Percentiles rank a stretch among this genome's conserved stretches.
Evolutionary conservation across 2,329 filamentous ascomycete genomes (phyloP).

Genomic region (Aspergillus luchuensis): DNA sequence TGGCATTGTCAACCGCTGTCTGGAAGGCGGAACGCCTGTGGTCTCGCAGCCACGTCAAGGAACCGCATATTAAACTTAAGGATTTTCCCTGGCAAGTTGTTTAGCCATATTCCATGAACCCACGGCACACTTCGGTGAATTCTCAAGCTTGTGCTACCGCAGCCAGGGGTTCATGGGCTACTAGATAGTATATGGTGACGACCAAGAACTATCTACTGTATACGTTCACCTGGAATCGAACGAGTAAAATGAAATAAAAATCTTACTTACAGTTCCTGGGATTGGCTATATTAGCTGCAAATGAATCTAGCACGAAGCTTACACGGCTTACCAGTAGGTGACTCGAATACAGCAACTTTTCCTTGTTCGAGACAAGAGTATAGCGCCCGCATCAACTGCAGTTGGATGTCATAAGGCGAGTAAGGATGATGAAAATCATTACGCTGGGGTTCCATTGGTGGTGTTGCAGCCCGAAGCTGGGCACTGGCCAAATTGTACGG

Average conservation of each 20-base stretch:
- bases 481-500: neutral
- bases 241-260: neutral
- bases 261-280: slow-evolving; percentile 46
- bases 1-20: slow-evolving; percentile 52
- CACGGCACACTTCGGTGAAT: neutral
- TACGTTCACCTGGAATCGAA: too few relatives aligned
- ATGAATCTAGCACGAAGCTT: neutral
- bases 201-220: neutral
- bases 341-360: slow-evolving; percentile 86
- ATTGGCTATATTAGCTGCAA: slow-evolving; percentile 20
- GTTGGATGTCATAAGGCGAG: slow-evolving; percentile 82
- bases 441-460: slow-evolving; percentile 36
- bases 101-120: neutral
- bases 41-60: slow-evolving; percentile 86
- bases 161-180: neutral
- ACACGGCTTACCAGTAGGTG: slow-evolving; percentile 74
- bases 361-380: slow-evolving; percentile 78
- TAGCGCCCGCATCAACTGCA: slow-evolving; percentile 81
- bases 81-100: slow-evolving; percentile 70
- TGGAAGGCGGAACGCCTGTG: slow-evolving; percentile 68
- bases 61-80: slow-evolving; percentile 83
- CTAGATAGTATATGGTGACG: neutral
- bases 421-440: slow-evolving; percentile 82
- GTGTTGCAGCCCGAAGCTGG: neutral
- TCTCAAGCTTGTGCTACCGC: neutral